These are phyloP conservation scores for Hevea brasiliensis DNA, from an alignment of 345 rosid species.

Conservation along the genomic window DNA sequence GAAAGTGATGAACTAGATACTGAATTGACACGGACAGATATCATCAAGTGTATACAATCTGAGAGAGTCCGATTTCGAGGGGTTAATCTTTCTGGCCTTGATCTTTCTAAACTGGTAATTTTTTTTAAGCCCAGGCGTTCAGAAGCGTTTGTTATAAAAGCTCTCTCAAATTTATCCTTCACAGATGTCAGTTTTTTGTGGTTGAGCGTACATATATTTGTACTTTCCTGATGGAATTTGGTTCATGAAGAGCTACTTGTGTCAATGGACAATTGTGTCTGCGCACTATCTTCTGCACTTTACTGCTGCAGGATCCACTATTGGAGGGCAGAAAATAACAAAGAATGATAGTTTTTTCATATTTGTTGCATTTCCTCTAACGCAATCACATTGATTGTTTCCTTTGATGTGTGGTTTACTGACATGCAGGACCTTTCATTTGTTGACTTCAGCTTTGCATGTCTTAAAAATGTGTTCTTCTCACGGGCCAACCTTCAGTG, in stretches of 20 bases:
- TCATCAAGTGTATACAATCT: slow-evolving; percentile 87
- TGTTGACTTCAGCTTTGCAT: slow-evolving; percentile 88
- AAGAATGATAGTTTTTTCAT: neutral
- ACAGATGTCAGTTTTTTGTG: neutral
- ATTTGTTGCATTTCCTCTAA: neutral
- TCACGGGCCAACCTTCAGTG: slow-evolving; percentile 85
- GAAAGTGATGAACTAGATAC: slow-evolving; percentile 55
- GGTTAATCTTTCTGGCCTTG: slow-evolving; percentile 81
- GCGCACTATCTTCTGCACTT: neutral
- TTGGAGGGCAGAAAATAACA: neutral
- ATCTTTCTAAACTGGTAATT: slow-evolving; percentile 89
- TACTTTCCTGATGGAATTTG: neutral
- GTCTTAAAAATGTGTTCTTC: slow-evolving; percentile 83
- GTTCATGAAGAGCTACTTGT: neutral
- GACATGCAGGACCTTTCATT: slow-evolving; percentile 68
- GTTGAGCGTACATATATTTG: neutral
- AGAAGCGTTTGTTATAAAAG: slow-evolving; percentile 4
- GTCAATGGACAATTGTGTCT: neutral
- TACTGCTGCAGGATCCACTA: neutral
- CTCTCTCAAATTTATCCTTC: slow-evolving; percentile 1
- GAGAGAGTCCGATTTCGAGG: slow-evolving; percentile 79
- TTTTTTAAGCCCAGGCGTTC: slow-evolving; percentile 19
- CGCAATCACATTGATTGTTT: neutral
- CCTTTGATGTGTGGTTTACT: slow-evolving; percentile 4
- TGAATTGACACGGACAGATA: slow-evolving; percentile 74